Base-by-base conservation (phyloP, 73 alveolate genomes). In the Symbiodinium natans region DNA sequence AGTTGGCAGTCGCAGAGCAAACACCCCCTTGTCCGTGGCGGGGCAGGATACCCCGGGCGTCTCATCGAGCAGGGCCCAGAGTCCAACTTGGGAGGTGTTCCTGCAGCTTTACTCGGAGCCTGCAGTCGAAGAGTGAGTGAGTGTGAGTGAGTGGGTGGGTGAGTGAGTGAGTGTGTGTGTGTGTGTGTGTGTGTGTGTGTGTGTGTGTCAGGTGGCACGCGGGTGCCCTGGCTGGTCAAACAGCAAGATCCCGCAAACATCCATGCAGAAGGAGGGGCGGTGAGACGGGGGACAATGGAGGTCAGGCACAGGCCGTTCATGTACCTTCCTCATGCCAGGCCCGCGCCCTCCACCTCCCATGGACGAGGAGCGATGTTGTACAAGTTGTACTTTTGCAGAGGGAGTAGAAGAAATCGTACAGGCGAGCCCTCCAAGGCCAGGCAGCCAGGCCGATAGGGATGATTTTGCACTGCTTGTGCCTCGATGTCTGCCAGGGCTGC, bases 241-340 rank as follows among this genome's bases (percentile, higher is more conserved):
- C 84, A 74, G 84, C 84, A 74, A 31, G 84, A 74, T 29, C 84
- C 40, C 25, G 27, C 84, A n/a, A 74, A 43, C 84, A 25, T 74
- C 27, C 84, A 74, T 19, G 84, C 27, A 15, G 42, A 74, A 74
- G 84, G 42, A 74, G 43, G 42, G 27, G 36, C 77, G 43, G 39
- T 19, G 36, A 17, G 23, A 29, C 41, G 19, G 82, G 39, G 0
- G 41, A 5, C 38, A 10, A 9, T 36, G 41, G 82, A n/a, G 63
- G 23, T 48, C 23, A 48, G 17, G 63, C 17, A 17, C 8, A 48
- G 63, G 63, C 63, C 17, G n/a, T n/a, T n/a, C n/a, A n/a, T n/a
- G n/a, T n/a, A n/a, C n/a, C n/a, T n/a, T n/a, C n/a, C n/a, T n/a
- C n/a, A n/a, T n/a, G n/a, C 56, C 80, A 63, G 80, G 33, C 27